Evolutionary conservation across 73 alveolate species (phyloP).

Genomic region (Paramecium pentaurelia): DNA sequence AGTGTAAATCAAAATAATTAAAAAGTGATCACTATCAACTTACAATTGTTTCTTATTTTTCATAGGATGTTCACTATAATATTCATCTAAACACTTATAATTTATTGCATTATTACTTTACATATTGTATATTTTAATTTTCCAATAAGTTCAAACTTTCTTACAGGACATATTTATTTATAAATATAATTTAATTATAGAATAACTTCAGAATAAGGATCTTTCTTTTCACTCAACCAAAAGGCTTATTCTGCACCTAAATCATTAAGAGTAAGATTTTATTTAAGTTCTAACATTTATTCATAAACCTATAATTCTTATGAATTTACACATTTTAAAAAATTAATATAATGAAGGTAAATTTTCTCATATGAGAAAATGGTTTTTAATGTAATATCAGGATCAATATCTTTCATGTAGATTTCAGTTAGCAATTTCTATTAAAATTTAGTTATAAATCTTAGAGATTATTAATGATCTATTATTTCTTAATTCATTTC

Average conservation of each 20-base stretch:
- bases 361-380: not conserved
- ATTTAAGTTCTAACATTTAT: not conserved
- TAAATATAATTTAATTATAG: not conserved
- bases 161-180: not conserved
- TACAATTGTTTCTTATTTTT: not conserved
- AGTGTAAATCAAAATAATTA: not conserved
- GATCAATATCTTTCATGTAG: not conserved
- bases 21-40: constrained; percentile 10
- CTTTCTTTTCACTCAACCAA: not conserved
- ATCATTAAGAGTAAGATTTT: not conserved
- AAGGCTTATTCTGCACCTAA: not conserved
- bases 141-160: not conserved
- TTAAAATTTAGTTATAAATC: not conserved
- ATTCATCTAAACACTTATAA: not conserved
- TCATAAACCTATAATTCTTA: not conserved
- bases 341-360: not conserved
- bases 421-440: not conserved
- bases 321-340: not conserved
- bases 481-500: not conserved
- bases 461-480: not conserved
- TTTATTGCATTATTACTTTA: not conserved
- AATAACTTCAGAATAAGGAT: not conserved
- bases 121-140: not conserved
- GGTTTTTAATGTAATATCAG: not conserved
- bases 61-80: not conserved